These are phyloP conservation scores for Zymoseptoria crescenta DNA, from an alignment of 2,329 filamentous ascomycete genomes.

Conservation along the genomic window DNA sequence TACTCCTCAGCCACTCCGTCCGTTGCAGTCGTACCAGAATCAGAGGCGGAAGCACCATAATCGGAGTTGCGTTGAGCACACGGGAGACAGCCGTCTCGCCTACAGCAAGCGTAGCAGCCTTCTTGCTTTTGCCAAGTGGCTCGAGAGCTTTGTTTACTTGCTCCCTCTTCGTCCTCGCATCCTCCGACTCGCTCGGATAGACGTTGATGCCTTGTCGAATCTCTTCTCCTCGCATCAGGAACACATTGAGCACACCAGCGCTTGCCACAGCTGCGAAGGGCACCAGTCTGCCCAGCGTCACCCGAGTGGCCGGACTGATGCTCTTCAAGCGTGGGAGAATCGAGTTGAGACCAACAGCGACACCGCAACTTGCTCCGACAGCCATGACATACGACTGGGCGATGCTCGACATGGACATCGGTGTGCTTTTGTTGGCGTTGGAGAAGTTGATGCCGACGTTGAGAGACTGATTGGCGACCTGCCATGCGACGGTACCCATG, in stretches of 20 bases:
- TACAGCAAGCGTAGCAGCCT: conserved; percentile 81
- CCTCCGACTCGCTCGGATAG: conserved; percentile 68
- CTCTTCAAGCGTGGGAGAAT: conserved; percentile 76
- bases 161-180: conserved; percentile 52
- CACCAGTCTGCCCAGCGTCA: conserved; percentile 76
- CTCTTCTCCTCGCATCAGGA: conserved; percentile 95
- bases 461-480: conserved; percentile 91
- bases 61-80: conserved; percentile 87
- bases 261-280: conserved; percentile 92
- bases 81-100: conserved; percentile 86
- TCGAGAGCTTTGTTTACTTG: conserved; percentile 25
- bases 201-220: conserved; percentile 90
- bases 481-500: conserved; percentile 82
- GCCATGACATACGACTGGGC: conserved; percentile 86
- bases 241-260: conserved; percentile 87
- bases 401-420: conserved; percentile 71
- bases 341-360: conserved; percentile 85
- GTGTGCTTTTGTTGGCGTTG: conserved; percentile 96
- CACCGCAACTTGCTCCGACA: conserved; percentile 85
- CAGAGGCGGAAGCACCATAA: conserved; percentile 93
- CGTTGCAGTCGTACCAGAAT: conserved; percentile 77
- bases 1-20: conserved; percentile 69
- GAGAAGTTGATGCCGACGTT: conserved; percentile 97
- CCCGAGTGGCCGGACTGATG: conserved; percentile 65
- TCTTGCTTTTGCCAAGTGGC: conserved; percentile 76